phyloP scores from a whole-genome alignment of 371 early-diverging fungal genomes.

The Syncephalastrum contaminatum region DNA sequence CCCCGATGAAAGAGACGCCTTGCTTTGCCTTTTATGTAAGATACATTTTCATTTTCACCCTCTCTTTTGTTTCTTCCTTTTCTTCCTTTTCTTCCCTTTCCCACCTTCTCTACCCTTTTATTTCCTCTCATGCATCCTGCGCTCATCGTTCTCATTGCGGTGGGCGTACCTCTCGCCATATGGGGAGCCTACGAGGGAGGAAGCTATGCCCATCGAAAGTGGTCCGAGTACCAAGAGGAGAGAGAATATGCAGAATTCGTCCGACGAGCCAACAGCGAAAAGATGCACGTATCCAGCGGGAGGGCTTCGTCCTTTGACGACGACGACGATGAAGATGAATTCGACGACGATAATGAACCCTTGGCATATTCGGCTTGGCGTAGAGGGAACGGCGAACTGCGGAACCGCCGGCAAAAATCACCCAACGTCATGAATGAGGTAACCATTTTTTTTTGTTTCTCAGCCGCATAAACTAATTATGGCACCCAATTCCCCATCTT shows the following conservation, averaged over 20 bases:
- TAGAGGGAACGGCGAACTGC: conserved; percentile 3
- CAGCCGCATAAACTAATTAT: background rate
- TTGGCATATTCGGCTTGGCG: conserved; percentile 9
- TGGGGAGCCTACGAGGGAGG: conserved; percentile 32
- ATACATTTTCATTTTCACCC: conserved; percentile 3
- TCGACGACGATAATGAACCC: conserved; percentile 26
- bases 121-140: conserved; percentile 26
- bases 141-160: conserved; percentile 16
- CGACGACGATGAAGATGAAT: conserved; percentile 12
- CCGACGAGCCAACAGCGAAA: conserved; percentile 20
- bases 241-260: conserved; percentile 33
- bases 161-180: conserved; percentile 16
- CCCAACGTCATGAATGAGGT: conserved; percentile 1
- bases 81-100: background rate
- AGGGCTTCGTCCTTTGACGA: conserved; percentile 6
- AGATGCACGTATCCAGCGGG: conserved; percentile 4
- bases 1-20: background rate
- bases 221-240: conserved; percentile 24
- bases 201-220: conserved; percentile 24
- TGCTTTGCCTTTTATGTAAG: background rate
- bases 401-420: conserved; percentile 4
- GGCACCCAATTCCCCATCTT: too few relatives aligned
- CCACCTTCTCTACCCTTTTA: background rate
- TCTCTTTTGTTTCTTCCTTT: conserved; percentile 2
- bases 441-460: conserved; percentile 3